These are phyloP conservation scores for Cercospora beticola DNA, from an alignment of 2,329 filamentous ascomycete genomes.

Conservation along the genomic window DNA sequence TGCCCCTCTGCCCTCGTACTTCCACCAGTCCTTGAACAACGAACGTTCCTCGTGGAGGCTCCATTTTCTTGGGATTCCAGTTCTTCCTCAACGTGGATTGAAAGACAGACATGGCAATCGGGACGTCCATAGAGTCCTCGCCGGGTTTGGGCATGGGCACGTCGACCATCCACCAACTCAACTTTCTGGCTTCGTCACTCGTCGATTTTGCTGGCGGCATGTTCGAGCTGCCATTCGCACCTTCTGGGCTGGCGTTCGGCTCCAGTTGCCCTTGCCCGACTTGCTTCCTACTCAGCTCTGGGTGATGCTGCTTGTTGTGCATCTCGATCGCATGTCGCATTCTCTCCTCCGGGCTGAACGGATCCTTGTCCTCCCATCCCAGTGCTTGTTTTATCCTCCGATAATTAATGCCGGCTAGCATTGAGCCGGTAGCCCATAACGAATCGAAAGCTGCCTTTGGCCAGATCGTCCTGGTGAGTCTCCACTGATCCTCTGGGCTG, in stretches of 20 bases:
- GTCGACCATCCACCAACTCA: conserved; percentile 29
- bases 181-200: conserved; percentile 18
- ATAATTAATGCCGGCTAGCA: conserved; percentile 40
- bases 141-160: conserved; percentile 26
- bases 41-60: conserved; percentile 48
- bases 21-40: conserved; percentile 49
- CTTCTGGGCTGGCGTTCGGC: conserved; percentile 21
- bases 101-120: conserved; percentile 36
- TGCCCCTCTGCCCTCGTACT: conserved; percentile 44
- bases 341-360: conserved; percentile 36
- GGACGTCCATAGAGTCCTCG: conserved; percentile 28
- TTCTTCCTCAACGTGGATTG: conserved; percentile 27
- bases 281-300: conserved; percentile 22
- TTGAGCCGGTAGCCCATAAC: conserved; percentile 38
- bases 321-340: conserved; percentile 33
- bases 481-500: conserved; percentile 43
- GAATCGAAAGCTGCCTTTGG: conserved; percentile 40
- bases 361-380: conserved; percentile 38
- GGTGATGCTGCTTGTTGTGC: conserved; percentile 33
- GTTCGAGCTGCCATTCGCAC: conserved; percentile 11
- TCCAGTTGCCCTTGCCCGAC: conserved; percentile 27
- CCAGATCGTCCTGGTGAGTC: conserved; percentile 41
- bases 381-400: conserved; percentile 40
- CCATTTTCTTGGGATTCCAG: conserved; percentile 37
- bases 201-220: conserved; percentile 6